Percentiles rank a stretch among this genome's conserved stretches.
phyloP scores from a whole-genome alignment of 306 rosid species.

The Cicer arietinum region DNA sequence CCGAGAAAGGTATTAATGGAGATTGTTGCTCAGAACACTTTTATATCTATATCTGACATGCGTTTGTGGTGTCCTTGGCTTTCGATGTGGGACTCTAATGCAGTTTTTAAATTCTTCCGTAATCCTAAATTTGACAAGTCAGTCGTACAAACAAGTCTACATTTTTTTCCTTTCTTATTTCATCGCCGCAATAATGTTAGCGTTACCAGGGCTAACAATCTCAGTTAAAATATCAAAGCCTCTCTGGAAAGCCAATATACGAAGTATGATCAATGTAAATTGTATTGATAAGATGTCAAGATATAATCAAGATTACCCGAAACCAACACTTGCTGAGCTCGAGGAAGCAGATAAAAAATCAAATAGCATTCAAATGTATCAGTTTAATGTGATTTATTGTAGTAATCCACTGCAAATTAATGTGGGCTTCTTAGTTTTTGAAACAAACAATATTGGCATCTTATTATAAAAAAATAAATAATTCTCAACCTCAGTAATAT shows the following conservation, averaged over 20 bases:
- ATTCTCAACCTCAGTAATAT: too few relatives aligned
- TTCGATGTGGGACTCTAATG: neutral
- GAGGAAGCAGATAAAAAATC: neutral
- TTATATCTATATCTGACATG: neutral
- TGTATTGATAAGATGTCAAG: too few relatives aligned
- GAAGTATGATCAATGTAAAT: too few relatives aligned
- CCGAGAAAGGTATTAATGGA: neutral
- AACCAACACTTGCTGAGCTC: too few relatives aligned
- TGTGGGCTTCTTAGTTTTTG: too few relatives aligned
- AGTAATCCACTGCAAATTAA: too few relatives aligned
- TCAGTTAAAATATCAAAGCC: neutral
- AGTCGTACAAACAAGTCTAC: neutral
- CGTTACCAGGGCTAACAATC: too few relatives aligned
- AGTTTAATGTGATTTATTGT: neutral
- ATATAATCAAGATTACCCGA: too few relatives aligned
- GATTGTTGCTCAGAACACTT: neutral
- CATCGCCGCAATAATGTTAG: neutral
- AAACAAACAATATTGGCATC: too few relatives aligned
- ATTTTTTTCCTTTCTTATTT: neutral
- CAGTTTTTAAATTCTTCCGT: neutral
- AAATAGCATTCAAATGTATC: slow-evolving; percentile 5
- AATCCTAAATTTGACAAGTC: neutral
- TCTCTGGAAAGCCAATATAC: too few relatives aligned
- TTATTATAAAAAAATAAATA: too few relatives aligned
- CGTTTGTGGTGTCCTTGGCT: neutral